Conservation (phyloP, 2,329 filamentous ascomycete species). For the Podosphaera fusca region DNA sequence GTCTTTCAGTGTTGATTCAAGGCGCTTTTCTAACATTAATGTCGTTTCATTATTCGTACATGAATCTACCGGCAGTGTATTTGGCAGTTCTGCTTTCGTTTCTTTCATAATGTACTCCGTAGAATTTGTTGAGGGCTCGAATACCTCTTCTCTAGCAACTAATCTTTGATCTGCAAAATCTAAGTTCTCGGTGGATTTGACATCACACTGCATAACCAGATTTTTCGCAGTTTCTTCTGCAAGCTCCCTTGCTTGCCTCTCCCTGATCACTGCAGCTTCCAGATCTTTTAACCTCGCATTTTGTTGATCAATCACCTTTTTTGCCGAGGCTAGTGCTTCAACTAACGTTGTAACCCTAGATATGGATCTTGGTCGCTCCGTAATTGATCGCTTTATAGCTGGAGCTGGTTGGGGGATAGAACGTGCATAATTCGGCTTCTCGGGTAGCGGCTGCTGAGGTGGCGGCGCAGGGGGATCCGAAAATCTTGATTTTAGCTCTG, state of each 20-base stretch:
- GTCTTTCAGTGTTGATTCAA: conserved; percentile 13
- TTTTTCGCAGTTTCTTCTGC: conserved; percentile 64
- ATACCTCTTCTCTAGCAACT: conserved; percentile 22
- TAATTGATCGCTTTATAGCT: conserved; percentile 51
- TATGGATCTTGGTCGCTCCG: conserved; percentile 38
- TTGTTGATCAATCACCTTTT: conserved; percentile 72
- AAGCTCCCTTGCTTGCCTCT: conserved; percentile 57
- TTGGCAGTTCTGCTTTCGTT: background rate
- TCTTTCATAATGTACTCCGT: conserved; percentile 11
- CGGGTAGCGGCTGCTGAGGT: conserved; percentile 75
- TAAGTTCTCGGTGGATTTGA: conserved; percentile 20
- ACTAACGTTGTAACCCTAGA: conserved; percentile 67
- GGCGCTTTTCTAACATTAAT: conserved; percentile 10
- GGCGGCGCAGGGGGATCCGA: conserved; percentile 84
- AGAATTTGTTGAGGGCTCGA: conserved; percentile 20
- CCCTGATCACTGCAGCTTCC: conserved; percentile 54
- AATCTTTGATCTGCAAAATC: conserved; percentile 18
- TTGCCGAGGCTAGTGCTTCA: conserved; percentile 62
- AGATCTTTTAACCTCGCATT: conserved; percentile 57
- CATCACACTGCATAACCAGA: conserved; percentile 33
- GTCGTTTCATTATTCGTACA: conserved; percentile 59
- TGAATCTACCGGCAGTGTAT: conserved; percentile 38
- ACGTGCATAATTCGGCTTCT: conserved; percentile 57
- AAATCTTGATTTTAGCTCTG: conserved; percentile 63
- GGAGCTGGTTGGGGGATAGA: conserved; percentile 25